Percentiles rank a stretch among this genome's conserved stretches.
Conservation (phyloP, 768 basidiomycete species). For the Xerocomus brunneocitrinus region DNA sequence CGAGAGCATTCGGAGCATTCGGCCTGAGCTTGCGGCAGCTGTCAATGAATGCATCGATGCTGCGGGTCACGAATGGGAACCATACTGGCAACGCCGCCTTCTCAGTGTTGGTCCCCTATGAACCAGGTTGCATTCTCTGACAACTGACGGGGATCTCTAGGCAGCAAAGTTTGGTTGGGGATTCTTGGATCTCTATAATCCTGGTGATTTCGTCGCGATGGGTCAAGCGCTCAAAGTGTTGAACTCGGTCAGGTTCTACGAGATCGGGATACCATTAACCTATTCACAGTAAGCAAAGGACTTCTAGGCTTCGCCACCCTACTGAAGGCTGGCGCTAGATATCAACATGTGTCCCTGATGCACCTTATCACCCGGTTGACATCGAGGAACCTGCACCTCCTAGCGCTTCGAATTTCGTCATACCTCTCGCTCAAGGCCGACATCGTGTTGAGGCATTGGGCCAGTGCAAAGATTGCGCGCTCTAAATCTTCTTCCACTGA, state of each 20-base stretch:
- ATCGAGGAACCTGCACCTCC: conserved; percentile 82
- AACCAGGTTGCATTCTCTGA: neutral
- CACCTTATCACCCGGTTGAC: conserved; percentile 81
- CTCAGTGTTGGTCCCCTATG: conserved; percentile 52
- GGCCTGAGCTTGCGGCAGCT: conserved; percentile 78
- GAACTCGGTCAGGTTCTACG: conserved; percentile 87
- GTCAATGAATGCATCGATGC: conserved; percentile 93
- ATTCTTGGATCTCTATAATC: conserved; percentile 89
- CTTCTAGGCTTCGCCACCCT: neutral
- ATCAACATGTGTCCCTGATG: conserved; percentile 73
- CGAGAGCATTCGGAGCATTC: conserved; percentile 85
- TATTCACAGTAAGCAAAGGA: conserved; percentile 68
- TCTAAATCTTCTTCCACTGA: conserved; percentile 60
- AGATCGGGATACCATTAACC: conserved; percentile 91
- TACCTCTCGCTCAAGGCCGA: conserved; percentile 82
- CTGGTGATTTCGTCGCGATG: conserved; percentile 88
- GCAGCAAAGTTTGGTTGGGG: conserved; percentile 97
- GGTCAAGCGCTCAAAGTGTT: conserved; percentile 90
- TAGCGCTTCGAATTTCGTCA: conserved; percentile 85
- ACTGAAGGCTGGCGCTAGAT: conserved; percentile 44
- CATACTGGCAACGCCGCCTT: conserved; percentile 82
- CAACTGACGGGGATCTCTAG: conserved; percentile 34
- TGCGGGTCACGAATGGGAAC: conserved; percentile 89
- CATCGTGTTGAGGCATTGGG: conserved; percentile 92
- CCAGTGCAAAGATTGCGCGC: conserved; percentile 81